Base-by-base conservation (phyloP, 257 asterid species). In the Rubia yunnanensis region DNA sequence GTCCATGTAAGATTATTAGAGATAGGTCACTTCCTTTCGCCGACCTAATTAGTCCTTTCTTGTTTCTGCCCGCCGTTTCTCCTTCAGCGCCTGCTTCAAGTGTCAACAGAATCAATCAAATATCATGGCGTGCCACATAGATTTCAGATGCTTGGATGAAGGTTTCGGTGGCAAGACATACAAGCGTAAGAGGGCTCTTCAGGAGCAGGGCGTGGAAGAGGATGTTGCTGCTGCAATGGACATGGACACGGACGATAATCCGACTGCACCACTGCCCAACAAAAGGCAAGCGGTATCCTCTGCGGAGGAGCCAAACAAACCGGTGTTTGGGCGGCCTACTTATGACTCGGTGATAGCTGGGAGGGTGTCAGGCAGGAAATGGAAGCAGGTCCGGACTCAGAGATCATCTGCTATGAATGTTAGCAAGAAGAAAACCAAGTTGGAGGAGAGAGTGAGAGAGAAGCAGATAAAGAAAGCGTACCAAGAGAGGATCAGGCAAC, bases 341-440 rank as follows among this genome's bases (percentile, higher is more conserved):
- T 89, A 89, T 85, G 96, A 86, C 56, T 96, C 95, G 0, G 95
- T 86, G n/a, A 89, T 89, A 0, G 97, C 92, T 1, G 96, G 99
- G 9, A 86, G 68, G 35, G 88, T 88, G n/a, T 89, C 97, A 0
- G 99, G 99, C 11, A 71, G 95, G 78, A 87, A 77, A 17, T 92
- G 99, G 99, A 92, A 92, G 80, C 95, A 85, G 72, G 90, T 84
- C 0, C 77, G 64, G 64, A 60, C 48, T 13, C 46, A n/a, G 7
- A 60, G 64, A 6, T 78, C 99, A 2, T 88, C 98, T 4, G 79
- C 91, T 1, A 65, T 72, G 64, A 86, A 85, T 44, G 94, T 83
- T 64, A 82, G 88, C 76, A 79, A 67, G 81, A 88, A 85, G 73
- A 70, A 76, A 2, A 66, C 78, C 71, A 70, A 81, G 4, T 70